phyloP scores from a whole-genome alignment of 2,329 filamentous ascomycete species.

The Falciphora oryzae region DNA sequence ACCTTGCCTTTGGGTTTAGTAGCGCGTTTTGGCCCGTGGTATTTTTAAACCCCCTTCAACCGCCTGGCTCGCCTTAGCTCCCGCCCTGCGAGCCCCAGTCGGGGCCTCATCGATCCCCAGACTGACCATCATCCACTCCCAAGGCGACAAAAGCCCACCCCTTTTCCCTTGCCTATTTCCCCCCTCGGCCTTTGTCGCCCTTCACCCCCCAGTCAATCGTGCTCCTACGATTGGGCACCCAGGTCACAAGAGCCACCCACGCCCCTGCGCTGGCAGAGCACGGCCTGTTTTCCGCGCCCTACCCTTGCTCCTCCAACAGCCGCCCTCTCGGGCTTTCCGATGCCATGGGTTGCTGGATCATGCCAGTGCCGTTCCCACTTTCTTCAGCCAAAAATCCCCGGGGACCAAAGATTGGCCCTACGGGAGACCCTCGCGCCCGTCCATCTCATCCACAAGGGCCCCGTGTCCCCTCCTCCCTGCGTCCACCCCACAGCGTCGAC shows the following conservation, averaged over 20 bases:
- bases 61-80: too few species aligned
- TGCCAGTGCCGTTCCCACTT: neutral
- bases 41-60: neutral
- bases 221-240: too few species aligned
- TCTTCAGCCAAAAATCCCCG: slow-evolving; percentile 6
- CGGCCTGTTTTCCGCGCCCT: too few species aligned
- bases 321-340: neutral
- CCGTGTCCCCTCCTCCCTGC: neutral
- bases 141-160: neutral
- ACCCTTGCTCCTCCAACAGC: neutral
- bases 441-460: too few species aligned
- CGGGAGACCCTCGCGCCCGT: neutral
- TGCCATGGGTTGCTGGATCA: neutral
- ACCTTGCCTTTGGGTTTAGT: too few species aligned
- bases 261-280: neutral
- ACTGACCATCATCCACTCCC: neutral
- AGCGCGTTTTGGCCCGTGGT: neutral
- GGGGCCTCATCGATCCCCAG: neutral
- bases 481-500: too few species aligned
- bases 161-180: neutral
- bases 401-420: neutral
- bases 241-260: too few species aligned
- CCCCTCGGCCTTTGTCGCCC: too few species aligned
- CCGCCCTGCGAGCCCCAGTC: too few species aligned
- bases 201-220: too few species aligned